Evolutionary conservation across 2,329 filamentous ascomycete genomes (phyloP), one percentile per base, ranked within the genome.

Genomic region (Orbilia oligospora): DNA sequence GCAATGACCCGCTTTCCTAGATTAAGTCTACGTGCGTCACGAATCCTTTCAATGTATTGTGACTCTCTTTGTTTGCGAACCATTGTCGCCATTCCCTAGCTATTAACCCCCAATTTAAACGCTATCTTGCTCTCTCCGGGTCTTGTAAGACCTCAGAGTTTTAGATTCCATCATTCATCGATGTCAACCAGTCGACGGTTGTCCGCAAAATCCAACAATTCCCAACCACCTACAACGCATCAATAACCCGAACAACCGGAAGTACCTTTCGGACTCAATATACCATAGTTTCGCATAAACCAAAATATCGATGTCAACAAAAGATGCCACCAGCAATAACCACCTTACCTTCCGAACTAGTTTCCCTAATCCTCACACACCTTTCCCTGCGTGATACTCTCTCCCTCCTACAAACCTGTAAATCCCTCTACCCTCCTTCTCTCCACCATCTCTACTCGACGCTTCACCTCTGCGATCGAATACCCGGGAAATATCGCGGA

Each of bases 391-490:
- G 70, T 41, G 66, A 71, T 16, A 63, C 44, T 30, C 70, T 71
- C 44, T 58, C 66, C 51, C 30, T 77, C 27, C 65, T 77, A 10
- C 72, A 22, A 48, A 77, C 72, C 49, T 77, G 58, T 38, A 77
- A 77, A 33, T 46, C 67, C 6, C 67, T 77, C 38, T 77, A 71
- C 30, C 66, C 67, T 1, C 41, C 41, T 24, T 58, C 66, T 14
- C 67, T 67, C 58, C 72, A 68, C 41, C 48, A 70, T 14, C 72
- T 77, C 41, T 77, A 68, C 41, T 70, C 66, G 8, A 67, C 61
- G 9, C 67, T 77, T 12, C 72, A 77, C 48, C 66, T 77, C 36
- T 77, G 72, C 61, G 72, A 77, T 33, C 66, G 72, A 8, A 71
- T 77, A 16, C 72, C 72, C 8, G 3, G 3, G 24, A 66, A 38